A percentile compares a stretch with the other conserved stretches of the same genome.
Evolutionary conservation across 1,139 yeast genomes (phyloP).

Genomic region (Dujonia santamariae): DNA sequence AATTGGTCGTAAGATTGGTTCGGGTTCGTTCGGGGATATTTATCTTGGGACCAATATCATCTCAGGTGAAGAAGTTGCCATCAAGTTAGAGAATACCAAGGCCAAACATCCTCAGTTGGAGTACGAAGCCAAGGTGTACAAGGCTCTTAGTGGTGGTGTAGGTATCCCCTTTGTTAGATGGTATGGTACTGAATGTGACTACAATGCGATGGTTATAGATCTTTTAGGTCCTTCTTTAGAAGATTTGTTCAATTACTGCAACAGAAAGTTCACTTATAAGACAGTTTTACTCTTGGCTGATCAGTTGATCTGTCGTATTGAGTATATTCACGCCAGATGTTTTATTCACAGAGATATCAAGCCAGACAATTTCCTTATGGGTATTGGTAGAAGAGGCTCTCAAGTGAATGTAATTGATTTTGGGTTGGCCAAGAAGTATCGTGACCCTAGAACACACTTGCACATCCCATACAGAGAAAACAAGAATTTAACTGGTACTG

Average conservation of each 20-base stretch:
- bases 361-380: constrained; percentile 97
- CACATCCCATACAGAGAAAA: constrained; percentile 97
- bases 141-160: constrained; percentile 92
- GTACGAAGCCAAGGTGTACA: constrained; percentile 93
- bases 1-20: constrained; percentile 93
- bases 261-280: constrained; percentile 87
- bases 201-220: constrained; percentile 96
- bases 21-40: constrained; percentile 97
- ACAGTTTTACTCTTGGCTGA: constrained; percentile 92
- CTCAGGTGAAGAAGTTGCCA: constrained; percentile 96
- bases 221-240: constrained; percentile 93
- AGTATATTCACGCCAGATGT: constrained; percentile 92
- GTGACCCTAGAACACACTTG: constrained; percentile 93
- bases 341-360: constrained; percentile 91
- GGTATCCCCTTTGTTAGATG: constrained; percentile 97
- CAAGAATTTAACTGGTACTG: constrained; percentile 95
- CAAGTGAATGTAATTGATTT: constrained; percentile 96
- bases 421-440: constrained; percentile 92
- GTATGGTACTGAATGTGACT: constrained; percentile 97
- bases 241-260: constrained; percentile 93
- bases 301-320: constrained; percentile 91
- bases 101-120: constrained; percentile 97
- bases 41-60: constrained; percentile 90
- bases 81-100: constrained; percentile 82
- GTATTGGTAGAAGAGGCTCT: constrained; percentile 91